Base-by-base conservation (phyloP, 225 moss, liverwort and hornwort genomes). In the Asterella californica region DNA sequence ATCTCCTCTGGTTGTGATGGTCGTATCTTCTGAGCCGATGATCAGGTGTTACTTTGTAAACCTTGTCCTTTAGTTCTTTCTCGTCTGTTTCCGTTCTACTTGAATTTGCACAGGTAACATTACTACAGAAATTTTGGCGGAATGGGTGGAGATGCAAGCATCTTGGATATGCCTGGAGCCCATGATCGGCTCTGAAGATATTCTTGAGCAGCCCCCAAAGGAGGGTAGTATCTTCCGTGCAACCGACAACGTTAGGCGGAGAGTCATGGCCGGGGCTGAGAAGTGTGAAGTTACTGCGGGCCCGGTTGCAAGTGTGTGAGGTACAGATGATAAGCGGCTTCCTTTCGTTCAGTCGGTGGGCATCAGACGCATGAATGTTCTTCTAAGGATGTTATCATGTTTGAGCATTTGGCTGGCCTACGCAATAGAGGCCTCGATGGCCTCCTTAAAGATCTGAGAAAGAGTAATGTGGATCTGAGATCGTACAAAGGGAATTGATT, bases 141-240 rank as follows among this genome's bases (percentile, higher is more conserved):
- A 95, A 78, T 95, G 95, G 95, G 73, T 95, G 50, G 78, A 75
- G 77, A 89, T 85, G 62, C 95, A 95, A 86, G 93, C 95, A 45
- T 93, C 92, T 48, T 95, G 95, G 95, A 93, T 95, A 93, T 93
- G 93, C 82, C 85, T 95, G 52, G 95, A 95, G 61, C 95, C 95
- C 46, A 91, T 95, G 25, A 93, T 93, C 84, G 95, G 93, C 63
- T 93, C 95, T 4, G 90, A 88, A 0, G 93, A 95, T 71, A 95
- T 95, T 77, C 86, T 95, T 47, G 95, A 95, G 79, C 93, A 95
- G 85, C 91, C 93, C 93, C 95, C 95, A 9, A 74, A 29, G 34
- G 95, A 95, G 85, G 91, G 93, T 9, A 68, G 88, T 14, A 60
- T 91, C 52, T 95, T 95, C 72, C 93, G 90, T 70, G 76, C 77